Evolutionary conservation across 164 flowering plant genomes (phyloP).

Genomic region (Magnolia changhungtana): DNA sequence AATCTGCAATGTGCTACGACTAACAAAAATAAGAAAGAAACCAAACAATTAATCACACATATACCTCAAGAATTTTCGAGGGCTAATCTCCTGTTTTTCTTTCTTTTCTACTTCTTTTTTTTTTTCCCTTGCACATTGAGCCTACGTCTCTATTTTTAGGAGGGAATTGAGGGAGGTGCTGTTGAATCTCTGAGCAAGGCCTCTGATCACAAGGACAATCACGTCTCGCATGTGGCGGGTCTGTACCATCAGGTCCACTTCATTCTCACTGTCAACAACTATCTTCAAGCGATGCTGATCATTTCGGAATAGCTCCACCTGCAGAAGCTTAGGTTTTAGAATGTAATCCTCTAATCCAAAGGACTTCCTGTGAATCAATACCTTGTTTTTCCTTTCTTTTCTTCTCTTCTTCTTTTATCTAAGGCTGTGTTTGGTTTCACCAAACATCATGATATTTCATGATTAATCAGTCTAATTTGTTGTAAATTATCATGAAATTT

Average conservation of each 20-base stretch:
- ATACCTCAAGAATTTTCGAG: background rate
- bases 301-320: constrained; percentile 89
- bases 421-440: background rate
- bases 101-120: background rate
- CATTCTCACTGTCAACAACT: constrained; percentile 91
- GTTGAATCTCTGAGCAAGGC: constrained; percentile 89
- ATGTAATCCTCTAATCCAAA: background rate
- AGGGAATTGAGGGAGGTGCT: constrained; percentile 95
- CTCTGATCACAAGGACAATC: constrained; percentile 81
- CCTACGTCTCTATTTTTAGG: constrained; percentile 72
- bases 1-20: background rate
- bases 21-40: background rate
- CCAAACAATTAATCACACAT: background rate
- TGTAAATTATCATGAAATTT: too few species aligned
- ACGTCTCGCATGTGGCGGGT: constrained; percentile 84
- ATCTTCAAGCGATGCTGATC: constrained; percentile 88
- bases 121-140: background rate
- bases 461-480: background rate
- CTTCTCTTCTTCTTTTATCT: background rate
- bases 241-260: constrained; percentile 89
- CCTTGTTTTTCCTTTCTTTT: background rate
- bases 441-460: background rate
- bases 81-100: background rate
- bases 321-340: constrained; percentile 15
- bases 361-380: background rate